Conservation (phyloP, 352 stramenopile genomes). For the Saprolegnia parasitica region DNA sequence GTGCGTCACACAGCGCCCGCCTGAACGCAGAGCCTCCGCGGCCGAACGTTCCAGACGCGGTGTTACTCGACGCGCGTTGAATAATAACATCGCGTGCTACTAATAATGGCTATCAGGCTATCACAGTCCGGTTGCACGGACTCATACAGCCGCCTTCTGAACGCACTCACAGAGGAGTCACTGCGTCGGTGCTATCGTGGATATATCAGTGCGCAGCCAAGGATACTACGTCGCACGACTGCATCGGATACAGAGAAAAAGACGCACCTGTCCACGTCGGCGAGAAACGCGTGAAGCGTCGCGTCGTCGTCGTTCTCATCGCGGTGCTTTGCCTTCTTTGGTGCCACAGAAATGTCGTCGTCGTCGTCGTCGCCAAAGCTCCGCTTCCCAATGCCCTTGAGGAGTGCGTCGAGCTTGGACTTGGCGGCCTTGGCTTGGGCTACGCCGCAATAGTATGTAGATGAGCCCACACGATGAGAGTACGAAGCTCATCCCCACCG, state of each 20-base stretch:
- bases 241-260: too few species aligned
- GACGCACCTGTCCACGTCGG: not conserved
- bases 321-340: not conserved
- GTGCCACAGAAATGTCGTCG: not conserved
- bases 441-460: conserved; percentile 18
- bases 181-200: too few species aligned
- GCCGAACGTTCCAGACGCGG: not conserved
- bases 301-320: conserved; percentile 1
- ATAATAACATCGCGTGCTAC: not conserved
- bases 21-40: too few species aligned
- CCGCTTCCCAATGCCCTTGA: conserved; percentile 31
- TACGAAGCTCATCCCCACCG: conserved; percentile 30
- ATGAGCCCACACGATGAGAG: not conserved
- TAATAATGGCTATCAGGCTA: too few species aligned
- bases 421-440: conserved; percentile 54
- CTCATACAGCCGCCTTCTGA: too few species aligned
- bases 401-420: conserved; percentile 52
- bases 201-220: too few species aligned
- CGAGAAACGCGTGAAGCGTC: not conserved
- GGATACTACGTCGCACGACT: too few species aligned
- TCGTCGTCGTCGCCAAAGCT: not conserved
- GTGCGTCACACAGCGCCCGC: too few species aligned
- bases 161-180: too few species aligned
- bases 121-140: too few species aligned
- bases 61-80: too few species aligned